A percentile compares a stretch with the other conserved stretches of the same genome.
Evolutionary conservation across 768 basidiomycete genomes (phyloP).

Genomic region (Mycena rebaudengoi): DNA sequence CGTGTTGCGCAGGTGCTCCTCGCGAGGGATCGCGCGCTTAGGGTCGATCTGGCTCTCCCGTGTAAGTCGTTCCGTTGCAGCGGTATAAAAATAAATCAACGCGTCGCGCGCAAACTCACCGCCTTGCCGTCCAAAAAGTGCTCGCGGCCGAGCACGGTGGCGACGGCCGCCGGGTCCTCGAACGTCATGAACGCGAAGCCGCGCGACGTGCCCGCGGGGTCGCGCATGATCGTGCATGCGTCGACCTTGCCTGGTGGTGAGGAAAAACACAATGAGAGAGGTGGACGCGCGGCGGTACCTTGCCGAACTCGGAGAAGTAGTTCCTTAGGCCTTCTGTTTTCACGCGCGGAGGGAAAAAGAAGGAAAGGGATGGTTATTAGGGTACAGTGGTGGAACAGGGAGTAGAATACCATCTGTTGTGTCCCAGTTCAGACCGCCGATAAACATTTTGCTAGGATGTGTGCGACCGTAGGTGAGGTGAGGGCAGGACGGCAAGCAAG

Average conservation of each 20-base stretch:
- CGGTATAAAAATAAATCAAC: neutral
- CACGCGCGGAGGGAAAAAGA: no score
- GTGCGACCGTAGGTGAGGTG: constrained; percentile 29
- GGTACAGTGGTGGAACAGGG: constrained; percentile 41
- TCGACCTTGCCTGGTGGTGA: constrained; percentile 60
- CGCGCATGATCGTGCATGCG: constrained; percentile 88
- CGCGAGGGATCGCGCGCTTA: constrained; percentile 85
- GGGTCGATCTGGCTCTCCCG: constrained; percentile 69
- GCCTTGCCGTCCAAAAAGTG: constrained; percentile 84
- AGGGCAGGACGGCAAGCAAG: constrained; percentile 26
- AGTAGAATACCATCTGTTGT: constrained; percentile 82
- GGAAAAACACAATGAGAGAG: constrained; percentile 21
- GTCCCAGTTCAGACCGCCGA: constrained; percentile 92
- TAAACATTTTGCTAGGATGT: constrained; percentile 85
- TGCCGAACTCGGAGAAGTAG: constrained; percentile 85
- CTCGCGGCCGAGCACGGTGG: constrained; percentile 68
- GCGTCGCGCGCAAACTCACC: constrained; percentile 44
- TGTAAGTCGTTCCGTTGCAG: constrained; percentile 34
- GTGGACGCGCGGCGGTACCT: constrained; percentile 52
- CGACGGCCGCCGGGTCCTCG: constrained; percentile 70
- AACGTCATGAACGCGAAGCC: constrained; percentile 91
- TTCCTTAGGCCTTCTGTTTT: constrained; percentile 64
- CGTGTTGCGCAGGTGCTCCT: constrained; percentile 78
- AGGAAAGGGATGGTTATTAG: constrained; percentile 40
- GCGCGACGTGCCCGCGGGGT: constrained; percentile 75